Evolutionary conservation across 1,139 yeast genomes (phyloP).

Genomic region (Taiozyma onychis): DNA sequence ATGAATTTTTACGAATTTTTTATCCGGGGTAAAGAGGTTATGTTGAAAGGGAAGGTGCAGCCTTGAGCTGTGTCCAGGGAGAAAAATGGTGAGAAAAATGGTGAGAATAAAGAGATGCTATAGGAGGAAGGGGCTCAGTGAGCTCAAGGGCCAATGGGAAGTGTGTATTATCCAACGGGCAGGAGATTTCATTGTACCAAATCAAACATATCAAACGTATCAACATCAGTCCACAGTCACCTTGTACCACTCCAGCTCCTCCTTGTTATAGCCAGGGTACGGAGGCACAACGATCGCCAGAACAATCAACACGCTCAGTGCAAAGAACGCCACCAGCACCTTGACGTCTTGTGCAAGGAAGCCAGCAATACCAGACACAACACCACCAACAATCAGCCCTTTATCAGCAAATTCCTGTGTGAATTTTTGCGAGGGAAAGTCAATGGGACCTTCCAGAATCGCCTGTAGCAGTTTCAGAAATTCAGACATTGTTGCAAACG

Average conservation of each 20-base stretch:
- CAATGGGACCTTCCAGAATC: constrained; percentile 50
- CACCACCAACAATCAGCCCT: constrained; percentile 29
- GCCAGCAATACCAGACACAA: constrained; percentile 34
- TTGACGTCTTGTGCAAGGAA: constrained; percentile 37
- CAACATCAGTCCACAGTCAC: constrained; percentile 2
- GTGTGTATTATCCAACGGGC: too few relatives aligned
- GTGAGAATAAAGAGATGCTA: too few relatives aligned
- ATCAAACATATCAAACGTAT: neutral
- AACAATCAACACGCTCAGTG: constrained; percentile 30
- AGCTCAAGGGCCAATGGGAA: too few relatives aligned
- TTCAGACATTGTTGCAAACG: constrained; percentile 7
- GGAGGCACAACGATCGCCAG: constrained; percentile 46
- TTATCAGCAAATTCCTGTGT: constrained; percentile 28
- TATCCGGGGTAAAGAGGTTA: neutral
- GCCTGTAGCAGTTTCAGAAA: constrained; percentile 10
- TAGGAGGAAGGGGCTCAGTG: too few relatives aligned
- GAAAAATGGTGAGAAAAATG: too few relatives aligned
- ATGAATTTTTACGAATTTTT: neutral
- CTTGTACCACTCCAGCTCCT: constrained; percentile 25
- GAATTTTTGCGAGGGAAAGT: constrained; percentile 52
- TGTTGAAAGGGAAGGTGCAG: neutral
- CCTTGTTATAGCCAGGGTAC: constrained; percentile 46
- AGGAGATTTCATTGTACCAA: too few relatives aligned
- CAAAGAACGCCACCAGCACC: constrained; percentile 34
- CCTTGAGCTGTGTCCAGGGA: neutral